A percentile compares a stretch with the other conserved stretches of the same genome.
These are phyloP conservation scores for Suillus occidentalis DNA, from an alignment of 768 basidiomycete genomes.

Conservation along the genomic window DNA sequence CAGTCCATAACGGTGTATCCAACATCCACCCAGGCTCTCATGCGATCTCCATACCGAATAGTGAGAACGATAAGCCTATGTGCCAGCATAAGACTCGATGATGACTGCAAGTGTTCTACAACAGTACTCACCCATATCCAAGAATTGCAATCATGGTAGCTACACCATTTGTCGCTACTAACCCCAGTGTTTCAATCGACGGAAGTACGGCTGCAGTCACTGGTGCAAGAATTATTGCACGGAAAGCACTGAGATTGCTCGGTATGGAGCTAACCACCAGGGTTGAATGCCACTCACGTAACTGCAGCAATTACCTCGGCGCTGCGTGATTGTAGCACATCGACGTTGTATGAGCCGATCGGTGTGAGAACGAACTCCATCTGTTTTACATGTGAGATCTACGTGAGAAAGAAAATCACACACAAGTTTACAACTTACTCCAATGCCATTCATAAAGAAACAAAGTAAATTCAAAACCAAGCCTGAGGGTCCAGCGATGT, in stretches of 20 bases:
- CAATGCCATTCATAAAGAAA: slow-evolving; percentile 60
- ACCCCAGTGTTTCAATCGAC: slow-evolving; percentile 47
- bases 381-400: slow-evolving; percentile 26
- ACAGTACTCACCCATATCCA: slow-evolving; percentile 46
- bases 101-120: background rate
- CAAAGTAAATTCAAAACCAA: slow-evolving; percentile 49
- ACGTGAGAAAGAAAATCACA: background rate
- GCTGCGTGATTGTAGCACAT: slow-evolving; percentile 55
- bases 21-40: slow-evolving; percentile 52
- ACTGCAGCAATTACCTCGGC: slow-evolving; percentile 58
- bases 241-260: slow-evolving; percentile 41
- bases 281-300: slow-evolving; percentile 36
- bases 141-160: slow-evolving; percentile 45
- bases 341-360: slow-evolving; percentile 54
- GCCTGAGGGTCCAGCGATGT: slow-evolving; percentile 46
- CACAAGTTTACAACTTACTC: slow-evolving; percentile 38
- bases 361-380: slow-evolving; percentile 57
- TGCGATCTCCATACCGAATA: slow-evolving; percentile 49
- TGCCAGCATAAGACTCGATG: background rate
- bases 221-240: slow-evolving; percentile 43
- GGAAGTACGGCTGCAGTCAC: slow-evolving; percentile 51
- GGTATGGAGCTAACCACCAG: background rate
- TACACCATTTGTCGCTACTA: slow-evolving; percentile 44
- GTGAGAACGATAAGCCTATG: slow-evolving; percentile 45
- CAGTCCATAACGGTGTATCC: slow-evolving; percentile 26